A percentile compares a stretch with the other conserved stretches of the same genome.
Evolutionary conservation across 108 stramenopile species (phyloP).

Genomic region (Cyclotella distinguenda): DNA sequence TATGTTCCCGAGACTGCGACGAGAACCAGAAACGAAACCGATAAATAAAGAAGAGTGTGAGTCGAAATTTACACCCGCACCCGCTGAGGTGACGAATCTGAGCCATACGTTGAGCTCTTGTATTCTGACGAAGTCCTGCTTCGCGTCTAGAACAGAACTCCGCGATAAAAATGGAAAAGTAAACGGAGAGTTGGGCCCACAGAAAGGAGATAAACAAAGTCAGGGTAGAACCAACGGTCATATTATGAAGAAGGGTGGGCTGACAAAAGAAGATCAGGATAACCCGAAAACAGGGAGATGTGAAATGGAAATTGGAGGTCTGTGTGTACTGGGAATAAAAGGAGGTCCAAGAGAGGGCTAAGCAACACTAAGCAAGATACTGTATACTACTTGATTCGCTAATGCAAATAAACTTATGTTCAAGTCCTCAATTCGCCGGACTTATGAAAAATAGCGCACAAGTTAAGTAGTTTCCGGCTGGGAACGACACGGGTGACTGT

Average conservation of each 20-base stretch:
- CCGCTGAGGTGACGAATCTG: neutral
- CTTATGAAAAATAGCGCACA: slow-evolving; percentile 76
- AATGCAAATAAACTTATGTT: neutral
- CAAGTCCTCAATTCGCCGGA: slow-evolving; percentile 17
- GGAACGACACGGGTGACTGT: slow-evolving; percentile 71
- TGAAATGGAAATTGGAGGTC: slow-evolving; percentile 1
- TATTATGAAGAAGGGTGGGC: neutral
- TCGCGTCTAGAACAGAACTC: too few relatives aligned
- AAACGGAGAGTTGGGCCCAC: neutral
- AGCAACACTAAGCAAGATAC: neutral
- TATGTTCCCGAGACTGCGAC: slow-evolving; percentile 2
- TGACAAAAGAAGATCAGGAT: too few relatives aligned
- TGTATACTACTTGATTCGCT: neutral
- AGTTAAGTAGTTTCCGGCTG: slow-evolving; percentile 80
- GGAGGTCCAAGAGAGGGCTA: too few relatives aligned
- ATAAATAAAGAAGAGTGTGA: neutral
- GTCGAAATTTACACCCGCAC: neutral
- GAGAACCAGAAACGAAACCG: slow-evolving; percentile 4
- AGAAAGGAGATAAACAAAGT: neutral
- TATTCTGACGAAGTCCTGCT: neutral
- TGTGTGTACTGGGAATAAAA: neutral
- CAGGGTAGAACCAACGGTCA: neutral
- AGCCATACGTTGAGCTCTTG: neutral
- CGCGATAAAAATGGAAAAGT: neutral
- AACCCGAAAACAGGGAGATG: too few relatives aligned